phyloP scores from a whole-genome alignment of 2,329 filamentous ascomycete genomes.

The Alternaria burnsii region DNA sequence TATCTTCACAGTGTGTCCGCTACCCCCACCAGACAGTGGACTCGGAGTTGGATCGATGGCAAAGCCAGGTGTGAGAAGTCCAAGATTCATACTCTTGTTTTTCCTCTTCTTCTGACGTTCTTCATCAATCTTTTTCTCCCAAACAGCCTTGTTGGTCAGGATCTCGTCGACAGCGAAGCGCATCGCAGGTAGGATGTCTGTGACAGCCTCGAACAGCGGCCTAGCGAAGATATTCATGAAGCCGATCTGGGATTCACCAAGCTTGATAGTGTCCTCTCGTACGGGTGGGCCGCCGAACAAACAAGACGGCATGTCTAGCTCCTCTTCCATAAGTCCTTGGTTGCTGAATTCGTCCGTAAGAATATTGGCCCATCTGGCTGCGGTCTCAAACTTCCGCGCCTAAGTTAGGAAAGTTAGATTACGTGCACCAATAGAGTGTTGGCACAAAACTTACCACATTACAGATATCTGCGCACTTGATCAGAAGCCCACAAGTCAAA shows the following conservation, averaged over 20 bases:
- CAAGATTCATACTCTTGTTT: conserved; percentile 35
- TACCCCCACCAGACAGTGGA: conserved; percentile 41
- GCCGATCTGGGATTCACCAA: conserved; percentile 87
- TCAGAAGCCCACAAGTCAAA: conserved; percentile 86
- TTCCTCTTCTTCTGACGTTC: conserved; percentile 64
- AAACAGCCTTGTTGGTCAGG: conserved; percentile 76
- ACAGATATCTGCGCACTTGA: conserved; percentile 98
- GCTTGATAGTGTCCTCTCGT: conserved; percentile 80
- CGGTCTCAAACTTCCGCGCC: conserved; percentile 84
- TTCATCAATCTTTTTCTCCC: conserved; percentile 72
- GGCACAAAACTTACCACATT: conserved; percentile 81
- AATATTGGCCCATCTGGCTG: conserved; percentile 88
- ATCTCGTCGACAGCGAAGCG: conserved; percentile 85
- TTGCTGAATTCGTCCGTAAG: conserved; percentile 95
- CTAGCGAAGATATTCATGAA: conserved; percentile 98
- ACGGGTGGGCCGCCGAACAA: conserved; percentile 81
- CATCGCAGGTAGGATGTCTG: conserved; percentile 86
- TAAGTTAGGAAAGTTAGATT: conserved; percentile 48
- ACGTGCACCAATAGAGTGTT: not conserved
- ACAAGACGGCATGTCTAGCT: conserved; percentile 86
- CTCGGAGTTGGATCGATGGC: conserved; percentile 45
- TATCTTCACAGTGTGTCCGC: conserved; percentile 16
- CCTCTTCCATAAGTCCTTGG: conserved; percentile 89
- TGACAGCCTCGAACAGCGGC: conserved; percentile 87
- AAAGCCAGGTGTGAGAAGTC: conserved; percentile 32